Conservation (phyloP, 2,329 filamentous ascomycete genomes). For the Sporothrix mexicana region DNA sequence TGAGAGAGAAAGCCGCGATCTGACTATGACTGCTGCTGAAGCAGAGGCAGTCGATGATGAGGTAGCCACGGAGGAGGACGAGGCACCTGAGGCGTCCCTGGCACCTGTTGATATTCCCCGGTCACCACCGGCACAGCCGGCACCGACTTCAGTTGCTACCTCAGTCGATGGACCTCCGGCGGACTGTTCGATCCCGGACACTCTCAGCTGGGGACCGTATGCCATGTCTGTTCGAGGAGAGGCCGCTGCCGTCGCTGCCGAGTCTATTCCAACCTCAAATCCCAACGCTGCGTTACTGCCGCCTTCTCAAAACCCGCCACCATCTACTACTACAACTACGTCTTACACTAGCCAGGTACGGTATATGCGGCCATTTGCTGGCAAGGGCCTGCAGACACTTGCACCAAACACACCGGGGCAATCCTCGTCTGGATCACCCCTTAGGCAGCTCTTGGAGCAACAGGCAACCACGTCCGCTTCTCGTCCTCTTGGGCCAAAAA, state of each 20-base stretch:
- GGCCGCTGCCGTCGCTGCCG: conserved; percentile 47
- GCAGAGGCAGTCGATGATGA: background rate
- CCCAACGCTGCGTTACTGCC: conserved; percentile 51
- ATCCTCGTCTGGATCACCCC: conserved; percentile 44
- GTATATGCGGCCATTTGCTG: conserved; percentile 62
- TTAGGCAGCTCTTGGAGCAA: background rate
- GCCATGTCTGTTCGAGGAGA: conserved; percentile 49
- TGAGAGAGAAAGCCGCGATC: conserved; percentile 11
- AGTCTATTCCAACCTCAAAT: conserved; percentile 40
- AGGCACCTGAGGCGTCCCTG: conserved; percentile 4
- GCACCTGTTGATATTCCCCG: background rate
- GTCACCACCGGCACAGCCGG: conserved; percentile 38
- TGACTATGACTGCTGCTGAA: conserved; percentile 11
- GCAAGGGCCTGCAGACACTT: conserved; percentile 62
- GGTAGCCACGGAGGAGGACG: background rate
- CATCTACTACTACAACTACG: conserved; percentile 56
- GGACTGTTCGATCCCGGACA: conserved; percentile 61
- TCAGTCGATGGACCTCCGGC: conserved; percentile 40
- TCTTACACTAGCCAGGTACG: conserved; percentile 54
- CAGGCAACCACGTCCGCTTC: background rate
- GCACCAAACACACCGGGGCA: conserved; percentile 47
- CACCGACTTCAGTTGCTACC: background rate
- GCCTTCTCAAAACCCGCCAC: conserved; percentile 51
- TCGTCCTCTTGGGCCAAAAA: conserved; percentile 40
- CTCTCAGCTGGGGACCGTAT: conserved; percentile 57